Base-by-base conservation (phyloP, 192 early-diverging fungal species). In the Podila verticillata region DNA sequence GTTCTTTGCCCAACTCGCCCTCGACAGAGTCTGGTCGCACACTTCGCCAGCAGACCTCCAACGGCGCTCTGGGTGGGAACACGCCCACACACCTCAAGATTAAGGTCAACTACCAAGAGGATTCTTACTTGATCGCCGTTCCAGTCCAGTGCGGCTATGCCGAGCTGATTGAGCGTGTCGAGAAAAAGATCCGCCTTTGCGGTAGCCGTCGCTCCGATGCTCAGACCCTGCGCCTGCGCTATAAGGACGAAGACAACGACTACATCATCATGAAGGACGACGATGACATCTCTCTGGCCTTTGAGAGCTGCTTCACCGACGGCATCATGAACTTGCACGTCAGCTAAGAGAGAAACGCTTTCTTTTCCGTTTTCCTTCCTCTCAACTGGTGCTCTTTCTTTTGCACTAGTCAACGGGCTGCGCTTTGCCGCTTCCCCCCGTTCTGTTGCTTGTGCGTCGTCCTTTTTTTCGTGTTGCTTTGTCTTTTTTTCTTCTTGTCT, bases 221-320 rank as follows among this genome's bases (percentile, higher is more conserved):
- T 77, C 60, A 86, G 82, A 58, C 83, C 87, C 49, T 92, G 72
- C 87, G 90, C 56, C 91, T 99, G 63, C 89, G 90, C 73, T 98
- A 98, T 73, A 90, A 92, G 73, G 97, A 99, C 74, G 96, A 98
- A 81, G 97, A 97, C 73, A 93, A 95, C 44, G 96, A 98, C 72
- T 89, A 92, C 75, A 91, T 97, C 26, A 91, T 90, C 49, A 91
- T 99, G 56, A 92, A 92, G 68, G 92, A 90, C 20, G 92, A 97
- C 80, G 95, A 96, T 58, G 97, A 99, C 75, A 93, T 99, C 34
- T 90, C 88, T 56, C 85, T 97, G 91, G 96, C 95, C 7, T 96
- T 99, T 86, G 96, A 96, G 82, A 87, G 82, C 39, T 72, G 81
- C 26, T 77, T 77, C 31, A 74, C 82, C n/a, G 80, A 84, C 3